Evolutionary conservation across 208 protist genomes (phyloP), one percentile per base, ranked within the genome.

Genomic region (Acanthamoeba rhysodes): DNA sequence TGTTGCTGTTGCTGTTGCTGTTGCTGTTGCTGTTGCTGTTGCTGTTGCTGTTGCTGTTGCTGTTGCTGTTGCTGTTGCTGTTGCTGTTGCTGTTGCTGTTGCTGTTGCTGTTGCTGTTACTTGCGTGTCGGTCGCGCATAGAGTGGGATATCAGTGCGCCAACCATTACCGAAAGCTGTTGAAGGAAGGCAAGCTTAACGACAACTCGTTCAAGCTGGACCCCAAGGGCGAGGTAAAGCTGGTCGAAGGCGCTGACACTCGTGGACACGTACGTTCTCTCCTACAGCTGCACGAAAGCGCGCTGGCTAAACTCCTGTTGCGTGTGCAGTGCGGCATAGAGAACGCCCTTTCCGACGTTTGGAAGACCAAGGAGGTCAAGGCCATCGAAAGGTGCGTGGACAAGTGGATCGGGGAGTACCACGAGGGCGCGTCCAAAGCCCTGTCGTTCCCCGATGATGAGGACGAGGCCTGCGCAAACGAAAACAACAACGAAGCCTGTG

Each of bases 111-210:
- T n/a, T n/a, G n/a, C n/a, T n/a, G n/a, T n/a, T n/a, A n/a, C n/a
- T n/a, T n/a, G n/a, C n/a, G 29, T 80, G 72, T 80, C n/a, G 5
- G 8, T 78, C 10, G 37, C 32, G 32, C 34, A 20, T 34, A 88
- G 87, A 57, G 87, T 93, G 32, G 87, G 87, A 14, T 93, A 93
- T 9, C 87, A 93, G 64, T 93, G 87, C 62, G 59, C 59, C 55
- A 93, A 76, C 29, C 64, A 93, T 34, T 93, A 93, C 59, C 87
- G 59, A 9, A 93, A 93, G 18, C 64, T 91, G 6, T 16, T 93
- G 27, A 93, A 76, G 62, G 87, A 93, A 10, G 62, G 87, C 22
- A 93, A 93, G 62, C 87, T 93, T 34, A 88, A 88, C 48, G 80
- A 88, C 53, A 88, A 88, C n/a, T 59, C 80, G 9, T 88, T 88